Conservation (phyloP, 2,329 filamentous ascomycete genomes). For the Colletotrichum incanum region DNA sequence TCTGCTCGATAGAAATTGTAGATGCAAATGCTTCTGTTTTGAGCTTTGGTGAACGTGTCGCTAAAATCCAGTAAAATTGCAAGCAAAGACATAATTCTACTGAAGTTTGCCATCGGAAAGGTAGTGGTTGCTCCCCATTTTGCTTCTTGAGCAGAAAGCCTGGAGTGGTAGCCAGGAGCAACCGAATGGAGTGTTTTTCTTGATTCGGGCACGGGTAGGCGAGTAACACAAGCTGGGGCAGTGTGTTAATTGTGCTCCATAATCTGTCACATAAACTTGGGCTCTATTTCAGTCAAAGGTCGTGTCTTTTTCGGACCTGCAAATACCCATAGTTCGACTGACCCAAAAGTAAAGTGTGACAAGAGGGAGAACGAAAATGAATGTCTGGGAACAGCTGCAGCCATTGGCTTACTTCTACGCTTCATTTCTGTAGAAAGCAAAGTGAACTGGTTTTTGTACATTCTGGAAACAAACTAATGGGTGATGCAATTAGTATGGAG, state of each 20-base stretch:
- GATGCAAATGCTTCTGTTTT: not conserved
- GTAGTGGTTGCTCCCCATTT: too few relatives aligned
- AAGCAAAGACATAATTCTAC: too few relatives aligned
- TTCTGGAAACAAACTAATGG: not conserved
- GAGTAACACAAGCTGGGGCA: constrained; percentile 14
- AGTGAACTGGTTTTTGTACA: not conserved
- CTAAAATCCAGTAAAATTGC: not conserved
- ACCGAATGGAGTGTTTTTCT: too few relatives aligned
- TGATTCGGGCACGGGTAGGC: not conserved
- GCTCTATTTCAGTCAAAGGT: not conserved
- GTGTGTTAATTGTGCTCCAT: constrained; percentile 18
- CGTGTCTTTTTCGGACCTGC: not conserved
- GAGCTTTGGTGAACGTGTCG: not conserved
- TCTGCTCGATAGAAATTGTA: too few relatives aligned
- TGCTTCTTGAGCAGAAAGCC: not conserved
- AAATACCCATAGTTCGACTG: not conserved
- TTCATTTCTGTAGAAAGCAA: too few relatives aligned
- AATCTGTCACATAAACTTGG: not conserved
- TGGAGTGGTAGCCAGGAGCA: too few relatives aligned
- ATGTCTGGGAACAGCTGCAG: not conserved
- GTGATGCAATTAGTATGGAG: not conserved
- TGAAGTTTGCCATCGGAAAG: too few relatives aligned
- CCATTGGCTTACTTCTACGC: not conserved
- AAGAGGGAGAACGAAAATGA: not conserved
- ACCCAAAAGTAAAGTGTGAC: not conserved